Percentiles rank a stretch among this genome's conserved stretches.
Evolutionary conservation across 164 flowering plant species (phyloP).

Genomic region (Annona cherimola): DNA sequence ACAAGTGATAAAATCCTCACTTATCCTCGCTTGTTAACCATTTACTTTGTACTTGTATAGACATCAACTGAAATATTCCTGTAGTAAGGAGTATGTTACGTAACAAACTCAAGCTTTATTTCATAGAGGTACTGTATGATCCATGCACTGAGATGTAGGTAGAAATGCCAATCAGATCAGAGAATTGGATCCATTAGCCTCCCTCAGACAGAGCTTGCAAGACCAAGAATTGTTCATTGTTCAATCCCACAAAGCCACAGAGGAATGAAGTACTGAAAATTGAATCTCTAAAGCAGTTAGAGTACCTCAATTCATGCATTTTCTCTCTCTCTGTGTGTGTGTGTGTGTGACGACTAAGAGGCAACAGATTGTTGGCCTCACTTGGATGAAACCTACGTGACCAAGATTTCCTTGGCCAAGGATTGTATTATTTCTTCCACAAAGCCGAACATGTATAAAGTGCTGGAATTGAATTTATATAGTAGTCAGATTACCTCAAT

Average conservation of each 20-base stretch:
- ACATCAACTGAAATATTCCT: neutral
- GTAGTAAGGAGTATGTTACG: neutral
- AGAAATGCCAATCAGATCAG: neutral
- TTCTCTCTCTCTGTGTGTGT: too few relatives aligned
- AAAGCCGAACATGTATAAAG: too few relatives aligned
- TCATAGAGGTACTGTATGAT: neutral
- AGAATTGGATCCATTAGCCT: neutral
- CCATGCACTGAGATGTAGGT: neutral
- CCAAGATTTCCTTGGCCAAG: too few relatives aligned
- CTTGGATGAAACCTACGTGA: too few relatives aligned
- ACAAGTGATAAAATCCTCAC: neutral
- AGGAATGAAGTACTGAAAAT: too few relatives aligned
- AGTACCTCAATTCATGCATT: too few relatives aligned
- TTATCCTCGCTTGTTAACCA: neutral
- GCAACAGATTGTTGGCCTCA: too few relatives aligned
- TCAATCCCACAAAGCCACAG: too few relatives aligned
- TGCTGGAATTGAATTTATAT: neutral
- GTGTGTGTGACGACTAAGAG: too few relatives aligned
- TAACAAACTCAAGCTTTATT: neutral
- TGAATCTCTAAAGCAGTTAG: too few relatives aligned
- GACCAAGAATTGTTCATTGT: too few relatives aligned
- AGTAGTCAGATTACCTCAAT: conserved; percentile 53
- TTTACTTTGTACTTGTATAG: neutral
- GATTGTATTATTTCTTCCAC: too few relatives aligned
- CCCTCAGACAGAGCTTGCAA: neutral